A percentile compares a stretch with the other conserved stretches of the same genome.
Conservation (phyloP, 2,329 filamentous ascomycete genomes). For the Biscogniauxia mediterranea region DNA sequence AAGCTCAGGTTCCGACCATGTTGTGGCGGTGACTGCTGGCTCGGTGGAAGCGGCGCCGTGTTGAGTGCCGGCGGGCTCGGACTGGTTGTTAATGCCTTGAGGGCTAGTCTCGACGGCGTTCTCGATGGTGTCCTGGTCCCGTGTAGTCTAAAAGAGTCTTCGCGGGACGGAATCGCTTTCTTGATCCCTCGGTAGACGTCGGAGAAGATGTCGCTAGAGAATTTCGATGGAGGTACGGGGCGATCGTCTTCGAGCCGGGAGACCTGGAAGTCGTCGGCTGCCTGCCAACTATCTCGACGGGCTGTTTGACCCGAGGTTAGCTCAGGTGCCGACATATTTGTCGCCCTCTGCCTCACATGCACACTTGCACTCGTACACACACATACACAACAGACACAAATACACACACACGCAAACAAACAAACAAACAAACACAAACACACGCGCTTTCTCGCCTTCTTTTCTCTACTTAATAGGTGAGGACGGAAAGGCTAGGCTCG, state of each 20-base stretch:
- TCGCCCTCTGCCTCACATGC: slow-evolving; percentile 12
- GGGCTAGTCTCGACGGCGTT: slow-evolving; percentile 42
- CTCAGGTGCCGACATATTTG: slow-evolving; percentile 28
- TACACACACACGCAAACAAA: too few relatives aligned
- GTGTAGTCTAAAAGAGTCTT: slow-evolving; percentile 42
- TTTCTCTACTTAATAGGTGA: neutral
- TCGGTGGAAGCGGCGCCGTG: slow-evolving; percentile 14
- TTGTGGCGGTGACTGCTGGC: slow-evolving; percentile 30
- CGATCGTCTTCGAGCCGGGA: slow-evolving; percentile 34
- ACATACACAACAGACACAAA: neutral
- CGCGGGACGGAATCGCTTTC: slow-evolving; percentile 44
- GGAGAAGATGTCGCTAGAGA: slow-evolving; percentile 48
- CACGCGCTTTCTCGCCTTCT: neutral
- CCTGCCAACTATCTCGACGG: slow-evolving; percentile 26
- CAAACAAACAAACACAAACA: neutral
- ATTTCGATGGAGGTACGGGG: slow-evolving; percentile 35
- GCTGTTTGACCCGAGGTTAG: slow-evolving; percentile 30
- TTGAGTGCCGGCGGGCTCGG: slow-evolving; percentile 22
- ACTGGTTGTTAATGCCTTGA: slow-evolving; percentile 32
- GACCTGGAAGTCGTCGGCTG: slow-evolving; percentile 44
- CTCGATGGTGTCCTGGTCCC: slow-evolving; percentile 43
- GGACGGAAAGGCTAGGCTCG: neutral
- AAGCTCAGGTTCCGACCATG: slow-evolving; percentile 56
- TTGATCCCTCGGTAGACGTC: slow-evolving; percentile 52
- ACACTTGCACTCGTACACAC: neutral